phyloP scores from a whole-genome alignment of 2,329 filamentous ascomycete species.

The Exutisphaerella laricina region DNA sequence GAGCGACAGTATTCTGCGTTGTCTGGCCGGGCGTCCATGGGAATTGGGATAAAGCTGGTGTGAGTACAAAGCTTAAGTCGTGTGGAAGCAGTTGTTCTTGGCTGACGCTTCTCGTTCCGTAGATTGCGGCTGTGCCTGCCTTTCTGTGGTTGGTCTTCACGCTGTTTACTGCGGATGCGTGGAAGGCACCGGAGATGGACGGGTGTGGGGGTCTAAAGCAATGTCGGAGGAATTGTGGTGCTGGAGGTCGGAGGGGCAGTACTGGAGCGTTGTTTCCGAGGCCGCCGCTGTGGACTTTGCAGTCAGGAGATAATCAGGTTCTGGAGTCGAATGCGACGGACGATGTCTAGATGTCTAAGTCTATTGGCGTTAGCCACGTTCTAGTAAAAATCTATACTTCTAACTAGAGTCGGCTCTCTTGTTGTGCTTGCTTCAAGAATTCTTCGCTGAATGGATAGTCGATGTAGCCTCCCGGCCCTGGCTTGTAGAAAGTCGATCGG shows the following conservation, averaged over 20 bases:
- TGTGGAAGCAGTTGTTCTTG: background rate
- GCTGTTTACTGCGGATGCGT: background rate
- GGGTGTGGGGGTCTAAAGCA: too few species aligned
- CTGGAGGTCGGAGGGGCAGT: too few species aligned
- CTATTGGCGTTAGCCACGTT: background rate
- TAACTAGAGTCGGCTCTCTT: conserved; percentile 8
- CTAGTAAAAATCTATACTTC: background rate
- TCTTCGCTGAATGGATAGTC: conserved; percentile 40
- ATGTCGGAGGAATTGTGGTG: too few species aligned
- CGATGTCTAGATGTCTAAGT: background rate
- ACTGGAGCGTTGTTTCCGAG: background rate
- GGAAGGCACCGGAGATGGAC: background rate
- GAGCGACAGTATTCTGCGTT: background rate
- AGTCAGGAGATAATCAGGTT: too few species aligned
- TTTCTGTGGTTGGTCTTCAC: background rate
- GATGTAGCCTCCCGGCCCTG: conserved; percentile 37
- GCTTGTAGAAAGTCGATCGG: conserved; percentile 43
- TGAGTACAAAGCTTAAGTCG: background rate
- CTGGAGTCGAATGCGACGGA: background rate
- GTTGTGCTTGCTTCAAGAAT: conserved; percentile 19
- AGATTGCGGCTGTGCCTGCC: background rate
- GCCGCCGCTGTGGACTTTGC: background rate
- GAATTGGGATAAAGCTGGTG: background rate
- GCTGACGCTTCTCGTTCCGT: background rate
- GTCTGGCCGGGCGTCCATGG: background rate